Evolutionary conservation across 2,329 filamentous ascomycete species (phyloP).

Genomic region (Colletotrichum orchidophilum): DNA sequence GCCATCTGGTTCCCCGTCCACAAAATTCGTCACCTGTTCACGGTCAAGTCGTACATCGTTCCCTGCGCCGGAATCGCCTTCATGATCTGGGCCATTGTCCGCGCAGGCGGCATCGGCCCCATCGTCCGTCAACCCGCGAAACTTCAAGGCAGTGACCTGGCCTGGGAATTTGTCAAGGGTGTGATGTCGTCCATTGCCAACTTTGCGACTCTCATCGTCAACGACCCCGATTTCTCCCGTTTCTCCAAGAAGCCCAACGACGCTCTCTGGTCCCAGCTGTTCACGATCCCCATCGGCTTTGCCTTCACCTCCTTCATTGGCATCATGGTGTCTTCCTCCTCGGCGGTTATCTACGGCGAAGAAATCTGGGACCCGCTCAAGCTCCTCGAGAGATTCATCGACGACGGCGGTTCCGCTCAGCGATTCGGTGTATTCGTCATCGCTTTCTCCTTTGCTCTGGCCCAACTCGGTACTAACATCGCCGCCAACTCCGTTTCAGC

Average conservation of each 20-base stretch:
- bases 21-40: slow-evolving; percentile 89
- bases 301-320: slow-evolving; percentile 86
- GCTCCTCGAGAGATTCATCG: slow-evolving; percentile 72
- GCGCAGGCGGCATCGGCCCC: slow-evolving; percentile 84
- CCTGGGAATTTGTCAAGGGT: slow-evolving; percentile 84
- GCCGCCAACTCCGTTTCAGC: slow-evolving; percentile 87
- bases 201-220: slow-evolving; percentile 86
- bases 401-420: slow-evolving; percentile 73
- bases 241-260: slow-evolving; percentile 82
- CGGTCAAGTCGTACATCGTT: slow-evolving; percentile 86
- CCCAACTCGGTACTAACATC: slow-evolving; percentile 88
- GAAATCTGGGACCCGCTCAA: slow-evolving; percentile 78
- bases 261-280: slow-evolving; percentile 82
- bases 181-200: slow-evolving; percentile 92
- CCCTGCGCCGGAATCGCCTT: slow-evolving; percentile 86
- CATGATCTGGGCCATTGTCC: slow-evolving; percentile 86
- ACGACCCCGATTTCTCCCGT: slow-evolving; percentile 86
- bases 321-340: slow-evolving; percentile 80
- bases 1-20: slow-evolving; percentile 92
- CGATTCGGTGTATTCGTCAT: slow-evolving; percentile 83
- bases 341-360: slow-evolving; percentile 71
- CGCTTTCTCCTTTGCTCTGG: slow-evolving; percentile 75
- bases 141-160: slow-evolving; percentile 73
- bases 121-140: slow-evolving; percentile 76
- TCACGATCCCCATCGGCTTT: slow-evolving; percentile 77